These are phyloP conservation scores for Coemansia sp. DNA, from an alignment of 192 early-diverging fungal species.

Conservation along the genomic window DNA sequence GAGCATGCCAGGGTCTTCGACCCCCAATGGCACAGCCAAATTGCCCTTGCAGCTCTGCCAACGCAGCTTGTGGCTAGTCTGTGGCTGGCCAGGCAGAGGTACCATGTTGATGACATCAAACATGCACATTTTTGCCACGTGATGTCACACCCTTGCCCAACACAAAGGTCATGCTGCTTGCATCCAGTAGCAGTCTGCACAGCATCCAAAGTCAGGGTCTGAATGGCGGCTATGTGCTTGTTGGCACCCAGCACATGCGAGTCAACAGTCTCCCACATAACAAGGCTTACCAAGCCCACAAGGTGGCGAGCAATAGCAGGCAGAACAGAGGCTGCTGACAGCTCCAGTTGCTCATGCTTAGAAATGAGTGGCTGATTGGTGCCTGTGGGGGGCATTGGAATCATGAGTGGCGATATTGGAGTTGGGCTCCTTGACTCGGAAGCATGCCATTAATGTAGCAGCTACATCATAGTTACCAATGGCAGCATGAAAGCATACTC, in stretches of 20 bases:
- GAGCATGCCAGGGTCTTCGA: neutral
- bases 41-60: no score
- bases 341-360: slow-evolving; percentile 33
- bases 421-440: slow-evolving; percentile 73
- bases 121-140: slow-evolving; percentile 83
- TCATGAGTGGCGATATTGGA: slow-evolving; percentile 32
- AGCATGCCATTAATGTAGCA: slow-evolving; percentile 64
- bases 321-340: slow-evolving; percentile 55
- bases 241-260: slow-evolving; percentile 76
- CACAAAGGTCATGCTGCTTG: slow-evolving; percentile 86
- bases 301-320: slow-evolving; percentile 64
- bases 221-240: slow-evolving; percentile 79
- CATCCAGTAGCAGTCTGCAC: no score
- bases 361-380: slow-evolving; percentile 20
- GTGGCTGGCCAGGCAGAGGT: slow-evolving; percentile 88
- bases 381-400: no score
- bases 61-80: slow-evolving; percentile 82
- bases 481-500: slow-evolving; percentile 79
- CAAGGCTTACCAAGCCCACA: no score
- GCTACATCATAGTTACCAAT: slow-evolving; percentile 81
- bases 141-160: slow-evolving; percentile 89
- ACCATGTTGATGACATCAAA: slow-evolving; percentile 96
- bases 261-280: no score
- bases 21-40: no score
- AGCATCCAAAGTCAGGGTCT: slow-evolving; percentile 80